Percentiles rank a stretch among this genome's conserved stretches.
phyloP scores from a whole-genome alignment of 805 yeast species.

The Clavispora vitiphila region DNA sequence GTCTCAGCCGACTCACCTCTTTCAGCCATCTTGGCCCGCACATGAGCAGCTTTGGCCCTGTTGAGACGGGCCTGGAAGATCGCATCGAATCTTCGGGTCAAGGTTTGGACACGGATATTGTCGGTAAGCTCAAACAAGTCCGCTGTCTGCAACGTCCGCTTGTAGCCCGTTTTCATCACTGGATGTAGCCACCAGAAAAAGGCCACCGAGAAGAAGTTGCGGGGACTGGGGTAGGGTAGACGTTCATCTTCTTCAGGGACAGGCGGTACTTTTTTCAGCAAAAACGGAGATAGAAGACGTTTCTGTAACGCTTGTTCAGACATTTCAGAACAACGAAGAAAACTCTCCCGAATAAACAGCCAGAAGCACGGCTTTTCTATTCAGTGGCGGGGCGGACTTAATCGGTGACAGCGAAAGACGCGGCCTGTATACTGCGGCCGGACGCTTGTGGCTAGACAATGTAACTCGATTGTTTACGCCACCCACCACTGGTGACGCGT shows the following conservation, averaged over 20 bases:
- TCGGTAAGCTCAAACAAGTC: constrained; percentile 47
- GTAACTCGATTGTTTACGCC: no score
- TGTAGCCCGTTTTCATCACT: constrained; percentile 60
- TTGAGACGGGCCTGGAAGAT: constrained; percentile 10
- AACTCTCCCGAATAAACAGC: no score
- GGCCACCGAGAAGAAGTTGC: constrained; percentile 35
- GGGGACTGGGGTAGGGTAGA: constrained; percentile 38
- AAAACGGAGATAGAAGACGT: constrained; percentile 29
- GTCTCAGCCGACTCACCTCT: constrained; percentile 19
- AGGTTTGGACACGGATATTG: constrained; percentile 27
- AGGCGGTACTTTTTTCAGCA: constrained; percentile 40
- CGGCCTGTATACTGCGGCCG: no score
- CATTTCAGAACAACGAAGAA: no score
- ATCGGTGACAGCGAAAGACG: no score
- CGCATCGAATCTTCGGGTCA: constrained; percentile 24
- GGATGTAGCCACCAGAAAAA: constrained; percentile 71
- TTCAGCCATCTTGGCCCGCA: constrained; percentile 22
- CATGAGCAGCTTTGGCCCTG: constrained; percentile 14
- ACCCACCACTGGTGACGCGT: no score
- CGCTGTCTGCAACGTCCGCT: constrained; percentile 60
- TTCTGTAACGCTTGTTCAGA: constrained; percentile 18
- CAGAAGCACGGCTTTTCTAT: no score
- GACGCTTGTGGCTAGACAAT: no score
- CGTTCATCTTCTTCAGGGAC: constrained; percentile 51
- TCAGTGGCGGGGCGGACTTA: no score